Evolutionary conservation across 148 eudicot genomes (phyloP).

Genomic region (Camellia lanceoleosa): DNA sequence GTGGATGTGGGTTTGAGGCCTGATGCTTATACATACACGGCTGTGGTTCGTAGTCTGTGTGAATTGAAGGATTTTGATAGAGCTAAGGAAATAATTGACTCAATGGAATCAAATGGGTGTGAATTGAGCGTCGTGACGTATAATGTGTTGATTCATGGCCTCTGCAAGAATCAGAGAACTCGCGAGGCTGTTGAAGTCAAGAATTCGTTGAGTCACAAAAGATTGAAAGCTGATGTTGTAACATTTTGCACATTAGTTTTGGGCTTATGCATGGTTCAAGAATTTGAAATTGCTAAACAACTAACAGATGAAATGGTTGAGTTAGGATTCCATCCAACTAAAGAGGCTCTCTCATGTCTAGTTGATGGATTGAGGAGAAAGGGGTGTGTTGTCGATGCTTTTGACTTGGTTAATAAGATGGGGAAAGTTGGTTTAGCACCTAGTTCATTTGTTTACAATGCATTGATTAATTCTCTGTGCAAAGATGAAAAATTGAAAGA

Average conservation of each 20-base stretch:
- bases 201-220: slow-evolving; percentile 41
- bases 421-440: slow-evolving; percentile 47
- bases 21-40: slow-evolving; percentile 60
- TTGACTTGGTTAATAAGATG: slow-evolving; percentile 44
- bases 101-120: slow-evolving; percentile 51
- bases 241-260: slow-evolving; percentile 69
- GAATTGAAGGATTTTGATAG: slow-evolving; percentile 57
- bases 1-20: slow-evolving; percentile 26
- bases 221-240: slow-evolving; percentile 61
- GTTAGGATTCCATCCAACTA: slow-evolving; percentile 58
- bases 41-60: slow-evolving; percentile 69
- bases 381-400: slow-evolving; percentile 46
- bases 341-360: slow-evolving; percentile 59
- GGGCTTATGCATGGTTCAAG: slow-evolving; percentile 58
- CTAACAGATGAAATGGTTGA: slow-evolving; percentile 60
- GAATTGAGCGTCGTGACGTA: slow-evolving; percentile 54
- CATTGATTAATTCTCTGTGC: slow-evolving; percentile 60
- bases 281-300: slow-evolving; percentile 40
- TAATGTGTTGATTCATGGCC: slow-evolving; percentile 72
- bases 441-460: slow-evolving; percentile 61
- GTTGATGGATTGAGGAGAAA: slow-evolving; percentile 77
- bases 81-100: slow-evolving; percentile 41
- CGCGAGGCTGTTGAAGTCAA: slow-evolving; percentile 65
- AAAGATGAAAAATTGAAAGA: slow-evolving; percentile 60
- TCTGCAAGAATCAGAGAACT: slow-evolving; percentile 57